Evolutionary conservation across 2,329 filamentous ascomycete genomes (phyloP), one percentile per base, ranked within the genome.

Genomic region (Fusarium algeriense): DNA sequence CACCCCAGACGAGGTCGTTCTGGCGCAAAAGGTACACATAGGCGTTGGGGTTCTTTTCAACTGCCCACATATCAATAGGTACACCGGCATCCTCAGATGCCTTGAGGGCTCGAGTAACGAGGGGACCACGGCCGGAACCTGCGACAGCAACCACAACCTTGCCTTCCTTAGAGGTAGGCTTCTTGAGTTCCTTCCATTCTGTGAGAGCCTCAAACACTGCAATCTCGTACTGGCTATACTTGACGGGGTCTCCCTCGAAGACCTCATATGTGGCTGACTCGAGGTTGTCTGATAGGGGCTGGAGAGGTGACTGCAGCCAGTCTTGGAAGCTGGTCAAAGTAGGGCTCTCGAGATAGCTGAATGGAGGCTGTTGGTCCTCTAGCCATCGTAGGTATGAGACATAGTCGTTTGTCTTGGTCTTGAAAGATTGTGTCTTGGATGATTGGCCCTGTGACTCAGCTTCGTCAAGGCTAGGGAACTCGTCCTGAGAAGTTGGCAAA

Each of bases 241-340:
- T 99, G 82, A 99, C 93, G 0, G 96, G 96, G 71, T 99, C 97
- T 74, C 97, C 97, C 80, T 99, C 96, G 77, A 99, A 99, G 4
- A 98, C 95, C 79, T 99, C 96, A 80, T 99, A 99, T 0, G 96
- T 99, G 44, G 97, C 93, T 49, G 94, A 97, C 80, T 99, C 97
- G 17, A 99, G 87, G 75, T 99, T 99, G 80, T 99, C 96, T 0
- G 95, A 95, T 17, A 99, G 86, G 0, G 96, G 96, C 80, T 99
- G 97, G 43, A 99, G 85, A 5, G 96, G 96, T 4, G 95, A 95
- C 80, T 99, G 96, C 14, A 99, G 86, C 86, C 96, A 99, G 80
- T 99, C 96, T 77, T 99, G 97, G 89, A 90, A 88, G 73, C 83
- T 88, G 7, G 83, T 85, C 61, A 90, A 78, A 2, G 85, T 86